These are phyloP conservation scores for Triadica sebifera DNA, from an alignment of 345 rosid genomes.

Conservation along the genomic window DNA sequence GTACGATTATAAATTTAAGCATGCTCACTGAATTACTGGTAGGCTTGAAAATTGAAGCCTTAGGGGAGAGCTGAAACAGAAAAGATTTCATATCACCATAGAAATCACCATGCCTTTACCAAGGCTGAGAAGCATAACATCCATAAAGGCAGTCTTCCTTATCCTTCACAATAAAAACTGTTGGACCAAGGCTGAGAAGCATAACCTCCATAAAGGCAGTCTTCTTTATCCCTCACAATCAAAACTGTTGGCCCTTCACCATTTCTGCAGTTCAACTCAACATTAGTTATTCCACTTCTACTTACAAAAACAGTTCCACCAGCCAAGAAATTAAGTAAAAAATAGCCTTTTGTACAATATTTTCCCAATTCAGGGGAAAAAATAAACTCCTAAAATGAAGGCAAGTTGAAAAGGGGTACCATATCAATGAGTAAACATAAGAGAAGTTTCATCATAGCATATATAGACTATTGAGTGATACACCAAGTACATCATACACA, in stretches of 20 bases:
- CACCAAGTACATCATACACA: neutral
- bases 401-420: neutral
- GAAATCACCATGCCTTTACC: constrained; percentile 82
- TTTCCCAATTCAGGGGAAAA: neutral
- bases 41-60: constrained; percentile 67
- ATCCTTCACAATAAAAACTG: constrained; percentile 73
- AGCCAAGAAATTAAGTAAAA: constrained; percentile 22
- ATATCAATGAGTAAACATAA: neutral
- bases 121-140: constrained; percentile 90
- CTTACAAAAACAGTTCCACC: constrained; percentile 16
- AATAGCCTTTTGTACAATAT: constrained; percentile 17
- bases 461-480: neutral
- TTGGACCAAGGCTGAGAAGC: constrained; percentile 80
- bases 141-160: constrained; percentile 73
- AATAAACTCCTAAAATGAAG: neutral
- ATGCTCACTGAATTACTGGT: constrained; percentile 93
- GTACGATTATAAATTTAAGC: constrained; percentile 12
- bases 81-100: constrained; percentile 93
- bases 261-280: constrained; percentile 53
- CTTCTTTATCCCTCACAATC: constrained; percentile 74
- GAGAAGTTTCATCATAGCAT: neutral
- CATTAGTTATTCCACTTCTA: constrained; percentile 23
- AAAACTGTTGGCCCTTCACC: constrained; percentile 62
- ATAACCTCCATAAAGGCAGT: constrained; percentile 76
- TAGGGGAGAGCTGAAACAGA: constrained; percentile 76